Evolutionary conservation across 352 stramenopile species (phyloP).

Genomic region (Phytophthora constricta): DNA sequence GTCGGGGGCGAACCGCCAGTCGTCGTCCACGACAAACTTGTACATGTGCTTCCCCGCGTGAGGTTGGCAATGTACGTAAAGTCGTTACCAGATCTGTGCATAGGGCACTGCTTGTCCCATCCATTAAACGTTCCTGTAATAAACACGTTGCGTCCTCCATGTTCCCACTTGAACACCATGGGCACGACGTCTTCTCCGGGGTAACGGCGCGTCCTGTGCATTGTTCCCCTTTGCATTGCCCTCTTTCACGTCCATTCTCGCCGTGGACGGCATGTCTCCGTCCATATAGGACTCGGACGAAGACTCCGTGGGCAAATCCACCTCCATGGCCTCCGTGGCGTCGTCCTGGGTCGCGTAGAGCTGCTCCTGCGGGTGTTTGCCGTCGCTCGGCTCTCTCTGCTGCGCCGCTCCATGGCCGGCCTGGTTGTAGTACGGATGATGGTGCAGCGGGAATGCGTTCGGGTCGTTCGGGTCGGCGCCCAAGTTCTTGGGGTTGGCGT

Average conservation of each 20-base stretch:
- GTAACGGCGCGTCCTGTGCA: slow-evolving; percentile 20
- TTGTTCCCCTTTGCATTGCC: slow-evolving; percentile 42
- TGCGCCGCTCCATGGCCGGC: slow-evolving; percentile 23
- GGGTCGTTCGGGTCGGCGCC: slow-evolving; percentile 59
- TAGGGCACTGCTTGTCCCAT: slow-evolving; percentile 98
- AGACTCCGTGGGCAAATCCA: slow-evolving; percentile 52
- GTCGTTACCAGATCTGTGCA: slow-evolving; percentile 99
- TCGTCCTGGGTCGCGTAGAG: slow-evolving; percentile 26
- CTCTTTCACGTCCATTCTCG: slow-evolving; percentile 36
- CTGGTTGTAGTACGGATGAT: slow-evolving; percentile 70
- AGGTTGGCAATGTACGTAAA: slow-evolving; percentile 99
- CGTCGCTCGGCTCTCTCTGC: slow-evolving; percentile 18
- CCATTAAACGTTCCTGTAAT: slow-evolving; percentile 99
- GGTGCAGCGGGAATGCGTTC: slow-evolving; percentile 66
- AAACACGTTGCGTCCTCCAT: slow-evolving; percentile 96
- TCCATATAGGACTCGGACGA: slow-evolving; percentile 42
- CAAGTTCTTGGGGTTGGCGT: slow-evolving; percentile 80
- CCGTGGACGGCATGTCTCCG: slow-evolving; percentile 21
- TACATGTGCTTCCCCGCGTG: slow-evolving; percentile 98
- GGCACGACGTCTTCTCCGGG: slow-evolving; percentile 65
- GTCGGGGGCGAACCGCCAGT: slow-evolving; percentile 96
- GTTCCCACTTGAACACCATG: slow-evolving; percentile 99
- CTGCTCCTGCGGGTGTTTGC: slow-evolving; percentile 23
- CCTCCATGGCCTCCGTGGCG: slow-evolving; percentile 68
- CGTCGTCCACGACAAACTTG: slow-evolving; percentile 99